These are phyloP conservation scores for Lachnellula willkommii DNA, from an alignment of 2,329 filamentous ascomycete genomes.

Conservation along the genomic window DNA sequence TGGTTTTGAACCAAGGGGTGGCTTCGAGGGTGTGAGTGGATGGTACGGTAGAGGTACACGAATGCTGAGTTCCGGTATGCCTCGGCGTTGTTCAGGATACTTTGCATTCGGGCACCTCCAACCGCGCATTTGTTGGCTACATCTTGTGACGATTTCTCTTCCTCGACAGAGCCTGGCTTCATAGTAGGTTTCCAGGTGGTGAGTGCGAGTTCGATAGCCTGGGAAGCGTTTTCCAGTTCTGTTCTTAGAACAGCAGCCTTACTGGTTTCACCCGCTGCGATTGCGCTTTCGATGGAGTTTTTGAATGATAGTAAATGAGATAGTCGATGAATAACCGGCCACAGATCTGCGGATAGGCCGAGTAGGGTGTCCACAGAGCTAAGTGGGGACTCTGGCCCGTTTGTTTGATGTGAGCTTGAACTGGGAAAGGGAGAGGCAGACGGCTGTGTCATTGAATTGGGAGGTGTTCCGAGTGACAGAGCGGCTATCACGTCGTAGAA, in stretches of 20 bases:
- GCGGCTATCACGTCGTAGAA: constrained; percentile 63
- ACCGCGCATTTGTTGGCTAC: not conserved
- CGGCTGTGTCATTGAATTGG: constrained; percentile 47
- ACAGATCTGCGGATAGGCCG: constrained; percentile 56
- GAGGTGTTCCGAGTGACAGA: constrained; percentile 54
- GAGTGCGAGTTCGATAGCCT: constrained; percentile 51
- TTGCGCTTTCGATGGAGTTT: constrained; percentile 44
- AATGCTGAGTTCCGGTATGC: constrained; percentile 46
- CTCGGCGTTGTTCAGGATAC: constrained; percentile 42
- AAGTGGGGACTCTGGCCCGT: constrained; percentile 37
- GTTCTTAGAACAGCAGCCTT: constrained; percentile 25
- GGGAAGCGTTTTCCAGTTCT: constrained; percentile 37
- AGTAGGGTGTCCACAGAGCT: constrained; percentile 47
- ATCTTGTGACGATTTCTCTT: constrained; percentile 2
- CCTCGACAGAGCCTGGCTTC: constrained; percentile 25
- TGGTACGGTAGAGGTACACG: constrained; percentile 39
- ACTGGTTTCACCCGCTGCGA: constrained; percentile 35
- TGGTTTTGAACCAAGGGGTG: constrained; percentile 51
- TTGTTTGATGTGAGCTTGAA: constrained; percentile 15
- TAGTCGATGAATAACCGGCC: constrained; percentile 58
- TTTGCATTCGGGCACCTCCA: constrained; percentile 21
- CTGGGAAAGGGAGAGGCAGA: constrained; percentile 43
- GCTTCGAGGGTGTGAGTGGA: constrained; percentile 40
- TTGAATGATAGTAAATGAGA: constrained; percentile 51
- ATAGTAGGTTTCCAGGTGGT: constrained; percentile 51